Conservation (phyloP, 768 basidiomycete species). For the Crassisporium funariophilum region DNA sequence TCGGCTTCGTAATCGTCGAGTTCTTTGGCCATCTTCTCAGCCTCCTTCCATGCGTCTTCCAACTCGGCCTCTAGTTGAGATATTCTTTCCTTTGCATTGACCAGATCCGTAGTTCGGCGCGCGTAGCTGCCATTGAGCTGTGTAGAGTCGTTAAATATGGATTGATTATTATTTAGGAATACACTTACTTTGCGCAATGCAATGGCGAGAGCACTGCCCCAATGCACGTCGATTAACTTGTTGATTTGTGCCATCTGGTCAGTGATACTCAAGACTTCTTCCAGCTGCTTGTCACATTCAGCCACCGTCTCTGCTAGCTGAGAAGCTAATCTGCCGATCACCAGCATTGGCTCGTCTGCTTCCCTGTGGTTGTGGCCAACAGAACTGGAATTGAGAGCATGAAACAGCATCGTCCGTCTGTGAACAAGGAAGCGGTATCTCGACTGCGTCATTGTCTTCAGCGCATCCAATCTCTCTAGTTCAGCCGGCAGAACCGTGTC, state of each 20-base stretch:
- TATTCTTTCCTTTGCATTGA: slow-evolving; percentile 47
- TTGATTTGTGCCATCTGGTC: slow-evolving; percentile 70
- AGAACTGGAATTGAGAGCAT: slow-evolving; percentile 62
- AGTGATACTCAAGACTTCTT: slow-evolving; percentile 55
- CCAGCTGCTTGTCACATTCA: slow-evolving; percentile 58
- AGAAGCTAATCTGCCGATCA: slow-evolving; percentile 45
- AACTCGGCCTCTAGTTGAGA: slow-evolving; percentile 66
- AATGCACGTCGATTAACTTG: slow-evolving; percentile 63
- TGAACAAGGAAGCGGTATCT: slow-evolving; percentile 70
- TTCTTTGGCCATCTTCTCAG: slow-evolving; percentile 70
- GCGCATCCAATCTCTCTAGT: slow-evolving; percentile 53
- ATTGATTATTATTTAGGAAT: slow-evolving; percentile 2
- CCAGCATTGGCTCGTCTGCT: slow-evolving; percentile 37
- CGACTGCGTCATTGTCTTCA: slow-evolving; percentile 58
- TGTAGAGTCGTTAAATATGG: slow-evolving; percentile 4
- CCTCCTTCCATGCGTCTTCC: slow-evolving; percentile 81
- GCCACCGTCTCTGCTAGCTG: slow-evolving; percentile 64
- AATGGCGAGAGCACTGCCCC: slow-evolving; percentile 75
- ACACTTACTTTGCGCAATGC: slow-evolving; percentile 69
- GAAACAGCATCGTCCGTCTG: slow-evolving; percentile 68
- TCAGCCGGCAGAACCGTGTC: slow-evolving; percentile 63
- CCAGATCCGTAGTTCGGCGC: slow-evolving; percentile 61
- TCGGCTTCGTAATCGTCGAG: slow-evolving; percentile 62
- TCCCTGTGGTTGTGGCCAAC: slow-evolving; percentile 35
- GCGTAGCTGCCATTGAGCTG: slow-evolving; percentile 74